Percentiles rank a stretch among this genome's conserved stretches.
phyloP scores from a whole-genome alignment of 805 yeast genomes.

The Teunomyces gatunensis region DNA sequence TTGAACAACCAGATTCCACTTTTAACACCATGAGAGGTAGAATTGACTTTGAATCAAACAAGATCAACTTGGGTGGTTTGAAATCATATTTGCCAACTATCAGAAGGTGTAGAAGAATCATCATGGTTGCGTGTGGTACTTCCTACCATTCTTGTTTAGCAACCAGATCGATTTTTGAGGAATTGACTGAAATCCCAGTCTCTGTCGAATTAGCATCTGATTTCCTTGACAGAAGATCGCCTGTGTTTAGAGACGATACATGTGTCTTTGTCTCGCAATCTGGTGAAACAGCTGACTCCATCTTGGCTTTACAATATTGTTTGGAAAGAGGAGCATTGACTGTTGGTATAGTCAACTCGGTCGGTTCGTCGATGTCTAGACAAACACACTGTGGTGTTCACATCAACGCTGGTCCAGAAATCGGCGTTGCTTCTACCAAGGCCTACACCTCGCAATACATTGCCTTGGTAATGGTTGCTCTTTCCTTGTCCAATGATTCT shows the following conservation, averaged over 20 bases:
- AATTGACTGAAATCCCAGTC: slow-evolving; percentile 92
- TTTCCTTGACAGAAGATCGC: slow-evolving; percentile 89
- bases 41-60: slow-evolving; percentile 79
- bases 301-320: slow-evolving; percentile 93
- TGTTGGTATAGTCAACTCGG: slow-evolving; percentile 95
- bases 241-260: slow-evolving; percentile 98
- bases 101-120: slow-evolving; percentile 90
- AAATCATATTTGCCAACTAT: slow-evolving; percentile 80
- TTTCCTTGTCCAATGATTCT: slow-evolving; percentile 90
- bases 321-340: slow-evolving; percentile 96
- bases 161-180: slow-evolving; percentile 94
- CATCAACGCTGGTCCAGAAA: slow-evolving; percentile 98
- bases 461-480: slow-evolving; percentile 94
- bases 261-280: slow-evolving; percentile 97
- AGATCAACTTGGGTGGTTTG: slow-evolving; percentile 86
- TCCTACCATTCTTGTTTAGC: slow-evolving; percentile 98
- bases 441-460: slow-evolving; percentile 98
- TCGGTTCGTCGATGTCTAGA: slow-evolving; percentile 95
- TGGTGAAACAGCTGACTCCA: slow-evolving; percentile 98
- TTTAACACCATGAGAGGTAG: slow-evolving; percentile 99
- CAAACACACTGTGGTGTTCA: slow-evolving; percentile 99
- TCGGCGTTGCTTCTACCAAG: slow-evolving; percentile 98
- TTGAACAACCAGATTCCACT: slow-evolving; percentile 97
- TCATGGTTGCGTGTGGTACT: slow-evolving; percentile 99
- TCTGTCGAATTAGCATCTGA: slow-evolving; percentile 92